These are phyloP conservation scores for Saxispiralis lemnorum DNA, from an alignment of 495 filamentous ascomycete genomes.

Conservation along the genomic window DNA sequence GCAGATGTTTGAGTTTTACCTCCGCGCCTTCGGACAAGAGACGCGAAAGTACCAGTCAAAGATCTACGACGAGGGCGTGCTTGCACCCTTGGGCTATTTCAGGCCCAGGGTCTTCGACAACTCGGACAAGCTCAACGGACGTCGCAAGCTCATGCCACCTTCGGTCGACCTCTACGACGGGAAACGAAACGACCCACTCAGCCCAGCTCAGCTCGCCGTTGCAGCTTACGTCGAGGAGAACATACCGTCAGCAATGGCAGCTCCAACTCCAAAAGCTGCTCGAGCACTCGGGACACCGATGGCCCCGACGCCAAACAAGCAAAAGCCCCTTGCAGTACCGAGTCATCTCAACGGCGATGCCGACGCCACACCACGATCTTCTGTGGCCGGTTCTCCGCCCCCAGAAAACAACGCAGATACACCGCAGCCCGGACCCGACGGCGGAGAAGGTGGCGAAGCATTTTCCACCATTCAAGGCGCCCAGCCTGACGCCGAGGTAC, in stretches of 20 bases:
- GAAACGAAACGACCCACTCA: constrained; percentile 71
- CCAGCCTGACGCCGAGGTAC: constrained; percentile 39
- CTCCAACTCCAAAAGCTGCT: constrained; percentile 29
- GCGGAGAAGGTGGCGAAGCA: constrained; percentile 25
- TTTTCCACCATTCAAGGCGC: constrained; percentile 27
- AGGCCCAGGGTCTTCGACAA: constrained; percentile 75
- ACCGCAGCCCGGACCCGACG: constrained; percentile 25
- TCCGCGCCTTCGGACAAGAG: constrained; percentile 71
- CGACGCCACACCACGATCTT: constrained; percentile 62
- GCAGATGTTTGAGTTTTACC: constrained; percentile 67
- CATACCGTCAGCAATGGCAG: constrained; percentile 43
- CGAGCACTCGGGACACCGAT: constrained; percentile 22
- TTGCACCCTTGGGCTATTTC: constrained; percentile 70
- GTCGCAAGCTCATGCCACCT: constrained; percentile 59
- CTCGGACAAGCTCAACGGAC: constrained; percentile 53
- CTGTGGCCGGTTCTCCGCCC: constrained; percentile 67
- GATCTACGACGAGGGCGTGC: constrained; percentile 79
- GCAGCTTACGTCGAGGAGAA: constrained; percentile 16
- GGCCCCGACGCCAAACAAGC: constrained; percentile 27
- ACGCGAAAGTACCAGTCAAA: constrained; percentile 87
- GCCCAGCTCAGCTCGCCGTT: constrained; percentile 67
- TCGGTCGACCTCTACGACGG: constrained; percentile 90
- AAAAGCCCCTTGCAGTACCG: constrained; percentile 28
- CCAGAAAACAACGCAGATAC: constrained; percentile 58
- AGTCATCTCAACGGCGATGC: constrained; percentile 33